Evolutionary conservation across 2,329 filamentous ascomycete species (phyloP).

Genomic region (Cladosporium sp.): DNA sequence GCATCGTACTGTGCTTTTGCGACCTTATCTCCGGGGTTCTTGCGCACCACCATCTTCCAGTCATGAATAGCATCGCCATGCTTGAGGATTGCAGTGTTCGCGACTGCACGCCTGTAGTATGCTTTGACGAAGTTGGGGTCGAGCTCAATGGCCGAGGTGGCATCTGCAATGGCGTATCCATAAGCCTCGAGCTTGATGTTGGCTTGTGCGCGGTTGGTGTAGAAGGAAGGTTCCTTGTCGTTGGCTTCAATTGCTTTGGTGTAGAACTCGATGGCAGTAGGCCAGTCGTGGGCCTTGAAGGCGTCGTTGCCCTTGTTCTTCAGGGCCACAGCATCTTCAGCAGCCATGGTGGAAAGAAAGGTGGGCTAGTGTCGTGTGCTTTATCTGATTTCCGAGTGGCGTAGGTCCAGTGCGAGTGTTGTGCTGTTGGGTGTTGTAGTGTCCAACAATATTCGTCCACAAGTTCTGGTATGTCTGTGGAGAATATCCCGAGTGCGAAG

Average conservation of each 20-base stretch:
- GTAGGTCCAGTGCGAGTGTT: not conserved
- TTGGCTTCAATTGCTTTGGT: conserved; percentile 81
- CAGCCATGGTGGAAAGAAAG: conserved; percentile 28
- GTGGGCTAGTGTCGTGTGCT: conserved; percentile 15
- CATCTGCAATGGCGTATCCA: conserved; percentile 87
- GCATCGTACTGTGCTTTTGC: conserved; percentile 87
- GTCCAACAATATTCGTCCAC: not conserved
- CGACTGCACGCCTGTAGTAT: conserved; percentile 88
- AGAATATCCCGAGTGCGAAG: not conserved
- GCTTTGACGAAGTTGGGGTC: conserved; percentile 89
- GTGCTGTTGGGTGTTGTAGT: not conserved
- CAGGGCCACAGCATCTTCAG: conserved; percentile 66
- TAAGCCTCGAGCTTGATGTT: conserved; percentile 94
- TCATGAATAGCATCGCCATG: conserved; percentile 86
- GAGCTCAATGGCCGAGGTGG: conserved; percentile 84
- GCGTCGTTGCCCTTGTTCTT: conserved; percentile 96
- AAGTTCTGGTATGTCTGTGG: too few relatives aligned
- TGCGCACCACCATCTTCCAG: conserved; percentile 84
- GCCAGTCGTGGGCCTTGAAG: conserved; percentile 85
- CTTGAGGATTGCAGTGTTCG: conserved; percentile 84
- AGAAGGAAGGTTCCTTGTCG: conserved; percentile 81
- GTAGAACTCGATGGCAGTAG: conserved; percentile 75
- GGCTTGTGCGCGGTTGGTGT: conserved; percentile 92
- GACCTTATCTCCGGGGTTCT: conserved; percentile 83
- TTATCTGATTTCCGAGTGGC: not conserved